Percentiles rank a stretch among this genome's conserved stretches.
phyloP scores from a whole-genome alignment of 1,139 yeast species.

The Saccharomyces hybrid region DNA sequence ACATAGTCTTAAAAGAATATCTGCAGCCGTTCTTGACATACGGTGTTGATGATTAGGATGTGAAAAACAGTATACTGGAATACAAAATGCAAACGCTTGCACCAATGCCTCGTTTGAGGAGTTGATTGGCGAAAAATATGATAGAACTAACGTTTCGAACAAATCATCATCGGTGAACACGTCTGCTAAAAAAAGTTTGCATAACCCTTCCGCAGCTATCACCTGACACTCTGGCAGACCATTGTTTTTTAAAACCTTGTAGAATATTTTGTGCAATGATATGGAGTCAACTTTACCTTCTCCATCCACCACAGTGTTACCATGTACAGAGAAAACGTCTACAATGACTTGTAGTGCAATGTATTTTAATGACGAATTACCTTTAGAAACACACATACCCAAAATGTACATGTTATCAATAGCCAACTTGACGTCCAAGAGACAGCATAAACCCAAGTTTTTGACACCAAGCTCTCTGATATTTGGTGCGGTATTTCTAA shows the following conservation, averaged over 20 bases:
- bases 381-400: constrained; percentile 56
- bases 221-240: constrained; percentile 66
- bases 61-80: constrained; percentile 85
- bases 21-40: constrained; percentile 58
- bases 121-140: constrained; percentile 68
- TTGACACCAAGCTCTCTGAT: constrained; percentile 62
- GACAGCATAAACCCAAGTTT: constrained; percentile 74
- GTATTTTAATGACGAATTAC: constrained; percentile 48
- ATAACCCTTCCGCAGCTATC: constrained; percentile 77
- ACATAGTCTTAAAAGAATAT: constrained; percentile 51
- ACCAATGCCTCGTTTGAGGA: constrained; percentile 57
- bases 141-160: constrained; percentile 61
- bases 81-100: constrained; percentile 79
- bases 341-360: constrained; percentile 64
- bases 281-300: constrained; percentile 58
- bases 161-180: constrained; percentile 62
- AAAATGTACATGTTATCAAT: constrained; percentile 51
- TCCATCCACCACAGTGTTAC: constrained; percentile 56
- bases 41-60: constrained; percentile 66
- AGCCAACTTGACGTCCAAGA: constrained; percentile 62
- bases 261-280: constrained; percentile 58
- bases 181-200: constrained; percentile 75
- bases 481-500: constrained; percentile 51
- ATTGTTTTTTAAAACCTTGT: constrained; percentile 52
- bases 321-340: constrained; percentile 74